Conservation (phyloP, 495 filamentous ascomycete genomes). For the Clohesyomyces aquaticus region DNA sequence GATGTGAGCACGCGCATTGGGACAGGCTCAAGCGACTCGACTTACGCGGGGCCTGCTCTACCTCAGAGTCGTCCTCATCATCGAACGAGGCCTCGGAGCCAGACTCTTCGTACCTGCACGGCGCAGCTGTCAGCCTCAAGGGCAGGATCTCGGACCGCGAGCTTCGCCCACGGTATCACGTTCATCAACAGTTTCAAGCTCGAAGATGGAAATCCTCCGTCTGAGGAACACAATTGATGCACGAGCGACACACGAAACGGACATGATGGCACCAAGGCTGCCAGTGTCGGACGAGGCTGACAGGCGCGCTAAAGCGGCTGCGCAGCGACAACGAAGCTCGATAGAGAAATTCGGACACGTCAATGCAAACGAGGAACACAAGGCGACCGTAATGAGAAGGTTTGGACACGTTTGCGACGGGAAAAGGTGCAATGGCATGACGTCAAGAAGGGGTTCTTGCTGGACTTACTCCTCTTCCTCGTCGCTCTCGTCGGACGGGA, state of each 20-base stretch:
- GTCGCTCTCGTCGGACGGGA: conserved; percentile 64
- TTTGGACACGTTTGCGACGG: conserved; percentile 18
- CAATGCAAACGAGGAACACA: conserved; percentile 18
- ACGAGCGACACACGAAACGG: conserved; percentile 5
- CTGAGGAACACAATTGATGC: conserved; percentile 2
- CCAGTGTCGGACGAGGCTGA: conserved; percentile 21
- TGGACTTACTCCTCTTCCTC: conserved; percentile 67
- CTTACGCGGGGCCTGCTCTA: conserved; percentile 38
- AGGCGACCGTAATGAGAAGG: conserved; percentile 27
- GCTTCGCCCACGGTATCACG: no score
- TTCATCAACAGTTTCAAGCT: no score
- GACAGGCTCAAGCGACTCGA: conserved; percentile 4
- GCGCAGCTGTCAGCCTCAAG: conserved; percentile 31
- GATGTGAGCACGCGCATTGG: conserved; percentile 12
- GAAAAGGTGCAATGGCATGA: conserved; percentile 35
- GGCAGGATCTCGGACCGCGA: neutral
- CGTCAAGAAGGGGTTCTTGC: conserved; percentile 41
- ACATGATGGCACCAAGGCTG: neutral
- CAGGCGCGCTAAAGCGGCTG: neutral
- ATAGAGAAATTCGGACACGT: conserved; percentile 7
- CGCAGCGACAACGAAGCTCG: conserved; percentile 19
- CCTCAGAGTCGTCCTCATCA: conserved; percentile 39
- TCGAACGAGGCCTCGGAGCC: conserved; percentile 42
- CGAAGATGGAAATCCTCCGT: neutral
- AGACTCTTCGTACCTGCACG: conserved; percentile 40